Percentiles rank a stretch among this genome's conserved stretches.
phyloP scores from a whole-genome alignment of 352 stramenopile genomes.

The Phytophthora ramorum region DNA sequence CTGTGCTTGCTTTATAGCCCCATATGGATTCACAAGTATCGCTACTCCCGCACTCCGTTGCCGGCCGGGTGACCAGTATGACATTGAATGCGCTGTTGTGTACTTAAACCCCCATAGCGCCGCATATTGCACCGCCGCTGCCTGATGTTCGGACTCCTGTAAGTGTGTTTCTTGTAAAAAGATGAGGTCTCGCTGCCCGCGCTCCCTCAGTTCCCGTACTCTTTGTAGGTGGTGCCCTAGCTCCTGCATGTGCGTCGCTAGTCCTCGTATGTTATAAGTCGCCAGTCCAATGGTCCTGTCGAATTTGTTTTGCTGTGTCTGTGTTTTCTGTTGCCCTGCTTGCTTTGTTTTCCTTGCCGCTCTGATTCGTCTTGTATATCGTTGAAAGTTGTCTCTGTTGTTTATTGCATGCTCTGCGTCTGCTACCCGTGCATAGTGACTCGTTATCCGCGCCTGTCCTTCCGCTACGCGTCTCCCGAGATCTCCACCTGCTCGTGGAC shows the following conservation, averaged over 20 bases:
- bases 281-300: neutral
- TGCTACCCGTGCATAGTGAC: neutral
- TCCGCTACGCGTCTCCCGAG: neutral
- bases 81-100: neutral
- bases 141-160: neutral
- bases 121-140: neutral
- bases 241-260: neutral
- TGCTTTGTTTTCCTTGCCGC: neutral
- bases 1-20: neutral
- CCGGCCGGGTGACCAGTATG: neutral
- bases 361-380: neutral
- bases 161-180: constrained; percentile 8
- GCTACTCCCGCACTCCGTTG: neutral
- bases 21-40: constrained; percentile 3
- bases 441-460: neutral
- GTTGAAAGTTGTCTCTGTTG: neutral
- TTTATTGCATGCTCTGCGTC: neutral
- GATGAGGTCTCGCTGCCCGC: neutral
- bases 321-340: no score
- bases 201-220: neutral
- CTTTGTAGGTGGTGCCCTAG: neutral
- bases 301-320: neutral
- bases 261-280: neutral
- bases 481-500: no score
- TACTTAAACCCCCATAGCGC: constrained; percentile 3